Conservation (phyloP, 768 basidiomycete genomes). For the Hypholoma fasciculare region DNA sequence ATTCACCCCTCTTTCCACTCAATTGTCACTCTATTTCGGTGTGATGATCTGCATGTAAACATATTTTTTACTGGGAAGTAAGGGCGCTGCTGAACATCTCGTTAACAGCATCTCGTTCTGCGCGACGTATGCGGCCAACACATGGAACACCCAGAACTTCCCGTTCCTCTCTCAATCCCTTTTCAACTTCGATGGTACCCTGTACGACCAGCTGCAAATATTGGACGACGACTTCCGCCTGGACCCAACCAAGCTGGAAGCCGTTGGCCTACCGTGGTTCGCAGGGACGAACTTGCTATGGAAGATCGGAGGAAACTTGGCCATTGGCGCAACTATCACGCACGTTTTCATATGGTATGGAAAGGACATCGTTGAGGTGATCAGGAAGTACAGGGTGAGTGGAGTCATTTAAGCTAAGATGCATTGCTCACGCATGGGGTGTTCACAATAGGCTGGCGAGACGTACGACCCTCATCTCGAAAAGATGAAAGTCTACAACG, state of each 20-base stretch:
- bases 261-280: constrained; percentile 48
- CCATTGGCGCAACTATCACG: constrained; percentile 48
- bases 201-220: constrained; percentile 53
- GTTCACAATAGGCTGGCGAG: constrained; percentile 25
- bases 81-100: not conserved
- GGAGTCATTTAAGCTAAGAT: not conserved
- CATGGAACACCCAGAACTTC: constrained; percentile 59
- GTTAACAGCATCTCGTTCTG: constrained; percentile 40
- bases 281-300: constrained; percentile 43
- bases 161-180: constrained; percentile 57
- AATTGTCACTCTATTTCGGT: constrained; percentile 50
- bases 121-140: constrained; percentile 44
- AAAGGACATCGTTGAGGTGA: constrained; percentile 42
- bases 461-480: constrained; percentile 52
- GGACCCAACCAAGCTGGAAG: constrained; percentile 46
- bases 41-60: constrained; percentile 52
- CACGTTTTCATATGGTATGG: constrained; percentile 57
- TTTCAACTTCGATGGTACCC: constrained; percentile 51
- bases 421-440: not conserved
- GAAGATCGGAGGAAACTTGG: constrained; percentile 36
- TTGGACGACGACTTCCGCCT: constrained; percentile 50
- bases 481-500: constrained; percentile 50
- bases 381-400: constrained; percentile 41
- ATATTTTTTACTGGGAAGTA: constrained; percentile 4
- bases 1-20: constrained; percentile 55